These are phyloP conservation scores for Xylaria arbuscula DNA, from an alignment of 2,329 filamentous ascomycete genomes.

Conservation along the genomic window DNA sequence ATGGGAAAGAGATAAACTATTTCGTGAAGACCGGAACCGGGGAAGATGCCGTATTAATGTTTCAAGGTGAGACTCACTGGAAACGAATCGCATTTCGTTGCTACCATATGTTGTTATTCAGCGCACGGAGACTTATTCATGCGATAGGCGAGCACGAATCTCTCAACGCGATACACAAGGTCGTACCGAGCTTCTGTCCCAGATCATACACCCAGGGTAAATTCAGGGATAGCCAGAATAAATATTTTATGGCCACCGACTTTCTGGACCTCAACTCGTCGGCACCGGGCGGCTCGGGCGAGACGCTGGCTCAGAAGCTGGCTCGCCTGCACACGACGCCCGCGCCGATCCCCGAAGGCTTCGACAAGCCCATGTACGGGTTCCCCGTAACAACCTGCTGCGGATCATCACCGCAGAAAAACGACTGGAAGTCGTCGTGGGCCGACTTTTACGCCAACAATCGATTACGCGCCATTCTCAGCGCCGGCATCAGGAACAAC, in stretches of 20 bases:
- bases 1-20: slow-evolving; percentile 65
- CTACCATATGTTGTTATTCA: background rate
- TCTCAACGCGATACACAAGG: slow-evolving; percentile 80
- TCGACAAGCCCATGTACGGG: slow-evolving; percentile 75
- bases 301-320: slow-evolving; percentile 78
- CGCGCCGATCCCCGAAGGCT: slow-evolving; percentile 71
- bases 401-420: slow-evolving; percentile 85
- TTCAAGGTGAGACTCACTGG: slow-evolving; percentile 63
- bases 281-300: slow-evolving; percentile 57
- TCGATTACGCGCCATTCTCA: slow-evolving; percentile 74
- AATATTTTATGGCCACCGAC: slow-evolving; percentile 76
- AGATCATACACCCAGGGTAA: slow-evolving; percentile 78
- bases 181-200: slow-evolving; percentile 81
- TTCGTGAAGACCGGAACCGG: slow-evolving; percentile 80
- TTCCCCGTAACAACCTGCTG: slow-evolving; percentile 90
- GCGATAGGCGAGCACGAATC: slow-evolving; percentile 79
- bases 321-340: slow-evolving; percentile 81
- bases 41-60: slow-evolving; percentile 72
- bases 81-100: background rate
- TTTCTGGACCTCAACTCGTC: slow-evolving; percentile 75
- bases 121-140: slow-evolving; percentile 18
- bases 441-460: slow-evolving; percentile 86
- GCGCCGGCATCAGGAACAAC: slow-evolving; percentile 67
- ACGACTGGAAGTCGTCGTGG: slow-evolving; percentile 79
- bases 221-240: slow-evolving; percentile 62